These are phyloP conservation scores for Cerioporus squamosus DNA, from an alignment of 1,284 basidiomycete species.

Conservation along the genomic window DNA sequence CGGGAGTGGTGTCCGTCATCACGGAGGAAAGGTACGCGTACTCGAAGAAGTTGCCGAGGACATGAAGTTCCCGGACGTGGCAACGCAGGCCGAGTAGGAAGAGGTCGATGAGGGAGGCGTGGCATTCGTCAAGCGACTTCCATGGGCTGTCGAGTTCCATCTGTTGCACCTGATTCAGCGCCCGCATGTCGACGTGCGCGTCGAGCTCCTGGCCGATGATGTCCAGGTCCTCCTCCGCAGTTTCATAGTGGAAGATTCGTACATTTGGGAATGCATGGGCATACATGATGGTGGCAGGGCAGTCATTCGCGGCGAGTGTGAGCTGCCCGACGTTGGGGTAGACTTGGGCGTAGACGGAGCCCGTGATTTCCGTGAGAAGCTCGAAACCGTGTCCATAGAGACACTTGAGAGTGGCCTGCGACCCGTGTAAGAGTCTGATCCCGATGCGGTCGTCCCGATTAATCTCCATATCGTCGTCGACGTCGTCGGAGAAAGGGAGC, in stretches of 20 bases:
- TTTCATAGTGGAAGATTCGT: not conserved
- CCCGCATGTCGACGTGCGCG: not conserved
- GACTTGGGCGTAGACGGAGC: not conserved
- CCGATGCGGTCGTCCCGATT: not conserved
- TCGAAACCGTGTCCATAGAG: not conserved
- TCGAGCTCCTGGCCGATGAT: not conserved
- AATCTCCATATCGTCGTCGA: not conserved
- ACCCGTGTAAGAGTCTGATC: not conserved
- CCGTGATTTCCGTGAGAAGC: not conserved
- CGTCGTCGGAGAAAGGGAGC: not conserved
- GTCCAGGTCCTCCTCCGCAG: not conserved
- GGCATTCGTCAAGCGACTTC: not conserved
- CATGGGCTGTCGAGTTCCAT: not conserved
- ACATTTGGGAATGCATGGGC: not conserved
- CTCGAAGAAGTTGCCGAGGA: not conserved
- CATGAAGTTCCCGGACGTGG: not conserved
- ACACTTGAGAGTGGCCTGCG: not conserved
- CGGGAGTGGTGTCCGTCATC: not conserved
- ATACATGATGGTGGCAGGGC: not conserved
- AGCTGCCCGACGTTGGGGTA: not conserved
- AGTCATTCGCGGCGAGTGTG: not conserved
- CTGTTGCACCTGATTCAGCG: not conserved
- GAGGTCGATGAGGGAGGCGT: not conserved
- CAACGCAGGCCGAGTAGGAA: not conserved
- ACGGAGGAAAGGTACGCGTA: not conserved